Percentiles rank a stretch among this genome's conserved stretches.
Conservation (phyloP, 345 rosid species). For the Crucihimalaya himalaica region DNA sequence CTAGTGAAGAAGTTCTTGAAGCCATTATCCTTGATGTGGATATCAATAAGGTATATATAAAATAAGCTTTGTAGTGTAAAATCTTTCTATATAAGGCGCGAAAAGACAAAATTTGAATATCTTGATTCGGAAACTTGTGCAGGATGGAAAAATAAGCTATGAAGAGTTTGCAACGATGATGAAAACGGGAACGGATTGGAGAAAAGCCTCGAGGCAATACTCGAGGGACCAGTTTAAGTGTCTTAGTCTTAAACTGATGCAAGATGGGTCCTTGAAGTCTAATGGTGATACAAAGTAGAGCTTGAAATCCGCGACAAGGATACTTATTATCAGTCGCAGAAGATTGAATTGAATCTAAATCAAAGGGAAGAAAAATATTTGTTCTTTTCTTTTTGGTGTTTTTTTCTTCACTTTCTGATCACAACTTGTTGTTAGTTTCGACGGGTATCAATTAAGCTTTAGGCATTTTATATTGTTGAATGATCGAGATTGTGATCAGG, state of each 20-base stretch:
- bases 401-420: background rate
- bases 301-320: background rate
- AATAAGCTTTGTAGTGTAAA: background rate
- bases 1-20: conserved; percentile 65
- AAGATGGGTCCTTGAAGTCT: conserved; percentile 75
- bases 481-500: conserved; percentile 5
- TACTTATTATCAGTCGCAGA: conserved; percentile 1
- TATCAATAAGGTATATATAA: conserved; percentile 68
- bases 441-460: conserved; percentile 17
- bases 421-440: conserved; percentile 5
- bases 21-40: conserved; percentile 89
- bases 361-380: conserved; percentile 13
- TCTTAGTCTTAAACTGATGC: conserved; percentile 66
- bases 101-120: background rate
- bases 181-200: conserved; percentile 96
- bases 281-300: conserved; percentile 29
- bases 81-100: background rate
- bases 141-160: conserved; percentile 90
- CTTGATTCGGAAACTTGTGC: background rate
- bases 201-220: conserved; percentile 89
- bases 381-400: conserved; percentile 1
- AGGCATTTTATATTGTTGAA: background rate
- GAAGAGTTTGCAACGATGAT: conserved; percentile 85
- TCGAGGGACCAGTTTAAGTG: conserved; percentile 77
- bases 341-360: background rate